Evolutionary conservation across 345 rosid genomes (phyloP).

Genomic region (Hypericum androsaemum): DNA sequence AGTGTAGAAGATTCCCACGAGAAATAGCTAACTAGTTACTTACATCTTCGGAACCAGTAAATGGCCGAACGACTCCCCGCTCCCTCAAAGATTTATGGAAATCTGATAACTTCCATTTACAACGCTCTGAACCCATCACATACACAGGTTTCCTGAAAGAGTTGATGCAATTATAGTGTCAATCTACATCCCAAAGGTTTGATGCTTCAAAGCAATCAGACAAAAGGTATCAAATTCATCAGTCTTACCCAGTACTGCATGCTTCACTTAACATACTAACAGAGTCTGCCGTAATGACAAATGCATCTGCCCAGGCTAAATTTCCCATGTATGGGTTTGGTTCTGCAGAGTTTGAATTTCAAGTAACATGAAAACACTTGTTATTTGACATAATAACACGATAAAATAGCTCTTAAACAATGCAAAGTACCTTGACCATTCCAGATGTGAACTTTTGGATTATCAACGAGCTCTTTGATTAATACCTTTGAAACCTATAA

Average conservation of each 20-base stretch:
- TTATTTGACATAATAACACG: constrained; percentile 2
- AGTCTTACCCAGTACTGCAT: constrained; percentile 87
- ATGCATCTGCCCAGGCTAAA: constrained; percentile 99
- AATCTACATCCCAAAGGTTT: neutral
- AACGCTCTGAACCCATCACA: constrained; percentile 65
- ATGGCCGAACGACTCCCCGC: constrained; percentile 74
- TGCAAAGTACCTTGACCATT: constrained; percentile 66
- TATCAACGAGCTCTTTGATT: constrained; percentile 56
- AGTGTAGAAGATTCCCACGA: neutral
- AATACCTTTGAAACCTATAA: constrained; percentile 56
- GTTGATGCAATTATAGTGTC: neutral
- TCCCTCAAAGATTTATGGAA: constrained; percentile 78
- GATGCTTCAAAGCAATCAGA: constrained; percentile 1
- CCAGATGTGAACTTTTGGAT: constrained; percentile 83
- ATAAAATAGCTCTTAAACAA: neutral
- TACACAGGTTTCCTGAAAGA: constrained; percentile 84
- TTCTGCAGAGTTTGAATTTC: constrained; percentile 35
- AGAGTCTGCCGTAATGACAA: constrained; percentile 90
- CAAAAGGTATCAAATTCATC: constrained; percentile 2
- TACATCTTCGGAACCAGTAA: constrained; percentile 88
- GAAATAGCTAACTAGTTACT: constrained; percentile 22
- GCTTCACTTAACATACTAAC: constrained; percentile 89
- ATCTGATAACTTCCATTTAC: constrained; percentile 82
- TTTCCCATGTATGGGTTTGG: constrained; percentile 90
- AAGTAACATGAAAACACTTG: constrained; percentile 14